Evolutionary conservation across 768 basidiomycete genomes (phyloP), one percentile per base, ranked within the genome.

Genomic region (Rhodotorula taiwanensis): DNA sequence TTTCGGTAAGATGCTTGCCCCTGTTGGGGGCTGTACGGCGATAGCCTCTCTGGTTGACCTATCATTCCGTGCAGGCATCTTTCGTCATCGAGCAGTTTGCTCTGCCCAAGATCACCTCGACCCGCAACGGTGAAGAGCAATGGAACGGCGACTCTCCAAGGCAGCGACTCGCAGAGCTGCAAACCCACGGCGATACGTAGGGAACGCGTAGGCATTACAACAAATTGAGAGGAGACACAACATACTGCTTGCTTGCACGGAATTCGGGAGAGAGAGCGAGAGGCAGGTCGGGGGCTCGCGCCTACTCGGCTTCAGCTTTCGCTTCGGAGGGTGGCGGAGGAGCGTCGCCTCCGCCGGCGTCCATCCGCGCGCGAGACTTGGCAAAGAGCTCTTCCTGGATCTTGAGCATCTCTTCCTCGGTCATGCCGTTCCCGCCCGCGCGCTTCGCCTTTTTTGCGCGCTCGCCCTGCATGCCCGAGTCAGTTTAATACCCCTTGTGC

Each of bases 351-450:
- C 10, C 36, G 9, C 36, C 36, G 36, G 36, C 36, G 36, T 16
- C 36, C 36, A 39, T 21, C 21, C 8, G 51, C 0, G 77, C 78
- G 69, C 88, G 83, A 75, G 88, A 89, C 49, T 85, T 85, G n/a
- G 92, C 93, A 72, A 99, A 98, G 30, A 99, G 79, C 68, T 83
- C 83, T 74, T 97, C 88, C 77, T 99, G 95, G 74, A 86, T 82
- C 62, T 83, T 85, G 41, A 86, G 77, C 33, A 97, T 82, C 72
- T 99, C 90, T 74, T 91, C 94, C 72, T 90, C 85, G 13, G 90
- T 87, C 78, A 95, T 78, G 43, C 92, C 94, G 47, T 87, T 89
- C 70, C 86, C 83, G 69, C 89, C 86, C 70, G 87, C 82, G 41
- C 89, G 88, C 31, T 86, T 67, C 21, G 57, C 86, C 76, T 94